Base-by-base conservation (phyloP, 2,329 filamentous ascomycete genomes). In the Xylariaceae sp. region DNA sequence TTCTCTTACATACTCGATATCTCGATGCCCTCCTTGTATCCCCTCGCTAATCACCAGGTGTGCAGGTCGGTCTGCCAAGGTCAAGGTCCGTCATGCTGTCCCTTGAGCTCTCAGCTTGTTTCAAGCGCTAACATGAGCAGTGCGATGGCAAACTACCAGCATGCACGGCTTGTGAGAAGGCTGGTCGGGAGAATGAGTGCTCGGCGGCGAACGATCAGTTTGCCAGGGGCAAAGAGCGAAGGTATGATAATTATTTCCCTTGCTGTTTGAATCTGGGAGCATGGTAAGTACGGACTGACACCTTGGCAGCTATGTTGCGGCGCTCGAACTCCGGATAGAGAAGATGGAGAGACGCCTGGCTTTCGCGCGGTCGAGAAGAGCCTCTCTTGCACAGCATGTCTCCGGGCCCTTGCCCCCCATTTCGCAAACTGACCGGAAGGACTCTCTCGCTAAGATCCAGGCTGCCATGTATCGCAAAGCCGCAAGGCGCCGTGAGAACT, bases 171-270 rank as follows among this genome's bases (percentile, higher is more conserved):
- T 97, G 94, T 72, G 93, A 97, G 74, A 92, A 92, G 75, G 90
- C 91, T 11, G 92, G 92, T 35, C 88, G 91, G 62, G 86, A 89
- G 57, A 87, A 82, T 61, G 92, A 95, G 72, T 99, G 94, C 73
- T 96, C 92, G 5, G 92, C 92, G 58, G 92, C 92, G 6, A 97
- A 95, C 69, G 93, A 97, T 71, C 92, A 97, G 73, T 97, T 97
- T 74, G 92, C 93, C 0, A 83, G 92, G 63, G 94, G 94, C 62
- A 97, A 97, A 74, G 94, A 97, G 72, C 82, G 93, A 69, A 97
- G 92, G 86, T 86, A 67, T 59, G 75, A 44, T 37, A 34, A 7
- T 3, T 15, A 9, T 58, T n/a, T 30, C 23, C 9, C 57, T 30
- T 13, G n/a, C 23, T 11, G 7, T 11, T 5, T 56, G 30, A 17